phyloP scores from a whole-genome alignment of 73 alveolate genomes.

The Symbiodinium pilosum region DNA sequence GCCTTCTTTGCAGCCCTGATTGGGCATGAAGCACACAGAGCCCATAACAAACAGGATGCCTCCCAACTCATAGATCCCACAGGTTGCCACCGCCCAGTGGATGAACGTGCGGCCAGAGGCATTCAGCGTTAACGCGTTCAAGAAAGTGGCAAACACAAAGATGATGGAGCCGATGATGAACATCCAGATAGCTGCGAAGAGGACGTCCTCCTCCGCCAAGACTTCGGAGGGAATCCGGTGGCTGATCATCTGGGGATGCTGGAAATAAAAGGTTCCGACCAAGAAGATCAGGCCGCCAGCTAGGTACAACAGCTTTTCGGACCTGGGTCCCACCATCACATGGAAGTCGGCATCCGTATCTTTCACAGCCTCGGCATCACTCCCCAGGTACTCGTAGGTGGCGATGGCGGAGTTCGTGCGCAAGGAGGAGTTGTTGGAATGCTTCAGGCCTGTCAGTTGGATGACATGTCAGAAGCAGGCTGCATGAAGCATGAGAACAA shows the following conservation, averaged over 20 bases:
- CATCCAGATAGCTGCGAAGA: slow-evolving; percentile 81
- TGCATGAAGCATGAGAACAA: too few relatives aligned
- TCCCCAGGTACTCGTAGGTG: not conserved
- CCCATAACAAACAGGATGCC: slow-evolving; percentile 86
- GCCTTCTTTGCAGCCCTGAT: slow-evolving; percentile 73
- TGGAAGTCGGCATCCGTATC: not conserved
- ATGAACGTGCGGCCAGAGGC: slow-evolving; percentile 39
- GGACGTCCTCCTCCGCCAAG: slow-evolving; percentile 55
- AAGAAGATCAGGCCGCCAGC: slow-evolving; percentile 68
- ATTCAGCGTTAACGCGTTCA: slow-evolving; percentile 67
- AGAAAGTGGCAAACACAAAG: slow-evolving; percentile 84
- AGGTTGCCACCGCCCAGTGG: slow-evolving; percentile 90
- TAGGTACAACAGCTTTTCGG: slow-evolving; percentile 46
- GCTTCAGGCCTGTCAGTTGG: not conserved
- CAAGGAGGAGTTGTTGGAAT: not conserved
- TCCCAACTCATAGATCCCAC: slow-evolving; percentile 85
- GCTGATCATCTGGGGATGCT: slow-evolving; percentile 88
- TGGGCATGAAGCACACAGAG: slow-evolving; percentile 23
- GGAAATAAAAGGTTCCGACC: slow-evolving; percentile 72
- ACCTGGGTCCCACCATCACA: slow-evolving; percentile 46
- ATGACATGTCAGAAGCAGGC: too few relatives aligned
- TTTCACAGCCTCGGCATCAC: not conserved
- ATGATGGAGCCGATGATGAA: slow-evolving; percentile 78
- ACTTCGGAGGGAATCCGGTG: slow-evolving; percentile 69
- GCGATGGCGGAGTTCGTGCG: not conserved